A percentile compares a stretch with the other conserved stretches of the same genome.
Conservation (phyloP, 2,329 filamentous ascomycete species). For the Trichoderma aggressivum region DNA sequence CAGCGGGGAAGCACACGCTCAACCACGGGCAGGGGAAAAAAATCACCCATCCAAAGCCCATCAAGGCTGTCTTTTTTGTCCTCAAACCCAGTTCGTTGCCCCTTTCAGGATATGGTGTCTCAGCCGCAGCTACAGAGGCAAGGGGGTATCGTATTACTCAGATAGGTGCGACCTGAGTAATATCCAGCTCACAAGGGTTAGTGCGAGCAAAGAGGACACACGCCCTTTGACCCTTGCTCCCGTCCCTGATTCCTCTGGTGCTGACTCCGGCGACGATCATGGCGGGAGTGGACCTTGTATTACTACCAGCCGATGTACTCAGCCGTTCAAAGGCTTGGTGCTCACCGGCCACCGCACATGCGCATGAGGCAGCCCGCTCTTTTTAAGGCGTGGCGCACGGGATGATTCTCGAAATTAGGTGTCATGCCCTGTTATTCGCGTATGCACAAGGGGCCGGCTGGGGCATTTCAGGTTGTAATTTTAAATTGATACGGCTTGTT, state of each 20-base stretch:
- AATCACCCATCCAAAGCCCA: no score
- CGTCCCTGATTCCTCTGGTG: neutral
- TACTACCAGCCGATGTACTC: neutral
- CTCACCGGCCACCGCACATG: neutral
- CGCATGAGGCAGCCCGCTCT: neutral
- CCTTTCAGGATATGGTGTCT: neutral
- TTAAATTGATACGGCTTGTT: neutral
- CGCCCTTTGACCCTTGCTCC: neutral
- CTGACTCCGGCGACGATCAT: neutral
- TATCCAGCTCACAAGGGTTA: neutral
- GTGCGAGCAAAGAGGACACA: neutral
- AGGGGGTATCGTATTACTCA: neutral
- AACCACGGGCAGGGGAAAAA: neutral
- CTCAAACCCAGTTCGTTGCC: neutral
- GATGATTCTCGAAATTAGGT: neutral
- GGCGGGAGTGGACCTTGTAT: neutral
- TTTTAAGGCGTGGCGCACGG: neutral
- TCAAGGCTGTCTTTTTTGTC: no score
- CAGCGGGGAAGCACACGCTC: neutral
- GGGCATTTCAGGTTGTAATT: neutral
- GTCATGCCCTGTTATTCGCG: neutral
- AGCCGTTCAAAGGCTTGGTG: neutral
- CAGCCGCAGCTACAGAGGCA: neutral
- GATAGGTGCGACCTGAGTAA: neutral
- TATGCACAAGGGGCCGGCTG: neutral